These are phyloP conservation scores for Delonix regia DNA, from an alignment of 306 rosid species.

Conservation along the genomic window DNA sequence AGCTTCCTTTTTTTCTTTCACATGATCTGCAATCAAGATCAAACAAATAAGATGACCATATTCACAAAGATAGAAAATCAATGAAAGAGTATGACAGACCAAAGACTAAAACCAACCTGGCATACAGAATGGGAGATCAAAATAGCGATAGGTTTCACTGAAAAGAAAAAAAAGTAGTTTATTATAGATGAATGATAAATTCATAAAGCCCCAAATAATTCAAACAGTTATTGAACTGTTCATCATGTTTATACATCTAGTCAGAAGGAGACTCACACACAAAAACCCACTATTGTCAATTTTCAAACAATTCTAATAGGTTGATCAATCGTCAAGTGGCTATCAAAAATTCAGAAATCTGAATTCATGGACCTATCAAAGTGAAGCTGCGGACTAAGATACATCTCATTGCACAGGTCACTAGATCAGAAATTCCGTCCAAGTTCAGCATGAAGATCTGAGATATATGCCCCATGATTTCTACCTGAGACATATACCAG, in stretches of 20 bases:
- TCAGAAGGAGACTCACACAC: neutral
- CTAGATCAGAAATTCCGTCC: neutral
- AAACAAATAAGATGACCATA: conserved; percentile 7
- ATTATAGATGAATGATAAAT: neutral
- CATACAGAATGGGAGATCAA: too few species aligned
- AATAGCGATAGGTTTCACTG: too few species aligned
- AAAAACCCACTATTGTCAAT: neutral
- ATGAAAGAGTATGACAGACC: neutral
- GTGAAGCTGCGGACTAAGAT: neutral
- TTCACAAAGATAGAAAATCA: neutral
- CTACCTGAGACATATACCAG: neutral
- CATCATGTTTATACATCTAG: neutral
- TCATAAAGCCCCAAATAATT: neutral
- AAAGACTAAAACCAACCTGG: conserved; percentile 55
- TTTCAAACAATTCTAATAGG: neutral
- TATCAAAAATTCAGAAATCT: neutral
- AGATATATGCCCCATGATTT: neutral
- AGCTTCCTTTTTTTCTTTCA: too few species aligned
- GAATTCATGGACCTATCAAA: neutral
- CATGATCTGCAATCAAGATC: conserved; percentile 54
- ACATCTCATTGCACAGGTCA: neutral
- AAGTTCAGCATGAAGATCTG: neutral
- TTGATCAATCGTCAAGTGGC: neutral
- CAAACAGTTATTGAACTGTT: neutral
- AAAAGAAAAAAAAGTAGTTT: too few species aligned